phyloP scores from a whole-genome alignment of 1,284 basidiomycete species.

The Ceratobasidium sp. region DNA sequence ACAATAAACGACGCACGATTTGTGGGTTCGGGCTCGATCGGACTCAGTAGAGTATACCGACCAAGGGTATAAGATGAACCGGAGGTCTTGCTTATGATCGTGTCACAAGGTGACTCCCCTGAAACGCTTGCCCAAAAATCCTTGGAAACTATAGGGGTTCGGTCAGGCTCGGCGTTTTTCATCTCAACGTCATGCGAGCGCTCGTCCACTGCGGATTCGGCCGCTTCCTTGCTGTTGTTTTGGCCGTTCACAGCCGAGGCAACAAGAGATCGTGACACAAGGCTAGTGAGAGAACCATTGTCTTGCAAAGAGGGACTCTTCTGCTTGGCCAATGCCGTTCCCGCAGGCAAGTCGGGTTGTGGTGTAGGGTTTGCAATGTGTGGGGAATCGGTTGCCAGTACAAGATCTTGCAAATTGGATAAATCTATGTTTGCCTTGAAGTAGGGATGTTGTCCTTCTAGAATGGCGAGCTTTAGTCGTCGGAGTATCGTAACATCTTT shows the following conservation, averaged over 20 bases:
- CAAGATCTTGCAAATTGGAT: conserved; percentile 37
- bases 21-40: background rate
- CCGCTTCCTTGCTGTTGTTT: background rate
- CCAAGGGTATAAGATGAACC: conserved; percentile 27
- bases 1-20: conserved; percentile 5
- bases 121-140: background rate
- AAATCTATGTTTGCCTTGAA: conserved; percentile 39
- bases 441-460: conserved; percentile 42
- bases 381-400: conserved; percentile 3
- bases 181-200: conserved; percentile 12
- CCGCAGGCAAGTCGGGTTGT: background rate
- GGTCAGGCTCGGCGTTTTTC: conserved; percentile 13
- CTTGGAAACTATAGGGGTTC: background rate
- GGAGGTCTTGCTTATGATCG: background rate
- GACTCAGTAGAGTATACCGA: conserved; percentile 25
- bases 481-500: conserved; percentile 33
- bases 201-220: background rate
- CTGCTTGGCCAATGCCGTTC: background rate
- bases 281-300: background rate
- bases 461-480: conserved; percentile 33
- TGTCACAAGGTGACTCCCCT: background rate
- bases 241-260: background rate
- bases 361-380: background rate
- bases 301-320: background rate
- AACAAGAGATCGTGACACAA: background rate